Percentiles rank a stretch among this genome's conserved stretches.
phyloP scores from a whole-genome alignment of 495 filamentous ascomycete genomes.

The Aspergillus coremiiformis region DNA sequence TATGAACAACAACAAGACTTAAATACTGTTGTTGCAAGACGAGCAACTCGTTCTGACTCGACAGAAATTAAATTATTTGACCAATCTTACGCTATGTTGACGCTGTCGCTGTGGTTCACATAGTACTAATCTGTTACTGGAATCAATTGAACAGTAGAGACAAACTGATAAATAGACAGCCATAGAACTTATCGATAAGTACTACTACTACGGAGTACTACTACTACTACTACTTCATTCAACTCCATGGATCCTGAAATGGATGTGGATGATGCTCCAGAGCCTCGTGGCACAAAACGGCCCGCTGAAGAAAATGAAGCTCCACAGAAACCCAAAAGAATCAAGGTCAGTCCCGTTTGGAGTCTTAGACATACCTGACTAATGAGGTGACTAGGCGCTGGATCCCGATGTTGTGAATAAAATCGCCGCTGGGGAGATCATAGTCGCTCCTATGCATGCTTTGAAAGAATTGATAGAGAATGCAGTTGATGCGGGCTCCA shows the following conservation, averaged over 20 bases:
- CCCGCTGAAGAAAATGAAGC: conserved; percentile 44
- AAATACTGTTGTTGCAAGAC: not conserved
- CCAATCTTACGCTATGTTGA: too few species aligned
- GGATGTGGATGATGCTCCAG: conserved; percentile 33
- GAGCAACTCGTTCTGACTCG: not conserved
- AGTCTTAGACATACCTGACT: not conserved
- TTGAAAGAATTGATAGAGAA: conserved; percentile 98
- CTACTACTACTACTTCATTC: too few species aligned
- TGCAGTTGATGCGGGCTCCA: conserved; percentile 92
- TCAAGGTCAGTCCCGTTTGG: conserved; percentile 41
- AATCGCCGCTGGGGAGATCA: conserved; percentile 98
- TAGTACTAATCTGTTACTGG: too few species aligned
- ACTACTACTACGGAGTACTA: too few species aligned
- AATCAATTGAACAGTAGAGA: too few species aligned
- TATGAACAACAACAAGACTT: not conserved
- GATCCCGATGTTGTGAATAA: conserved; percentile 97
- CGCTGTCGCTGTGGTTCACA: too few species aligned
- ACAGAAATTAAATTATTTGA: not conserved
- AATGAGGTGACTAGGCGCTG: conserved; percentile 52
- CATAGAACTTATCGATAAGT: too few species aligned
- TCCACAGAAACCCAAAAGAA: conserved; percentile 53
- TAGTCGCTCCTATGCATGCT: conserved; percentile 94
- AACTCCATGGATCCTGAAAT: conserved; percentile 44
- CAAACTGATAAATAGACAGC: too few species aligned
- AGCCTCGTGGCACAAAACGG: conserved; percentile 56